Evolutionary conservation across 441 rosid species (phyloP).

Genomic region (Mallotus repandus): DNA sequence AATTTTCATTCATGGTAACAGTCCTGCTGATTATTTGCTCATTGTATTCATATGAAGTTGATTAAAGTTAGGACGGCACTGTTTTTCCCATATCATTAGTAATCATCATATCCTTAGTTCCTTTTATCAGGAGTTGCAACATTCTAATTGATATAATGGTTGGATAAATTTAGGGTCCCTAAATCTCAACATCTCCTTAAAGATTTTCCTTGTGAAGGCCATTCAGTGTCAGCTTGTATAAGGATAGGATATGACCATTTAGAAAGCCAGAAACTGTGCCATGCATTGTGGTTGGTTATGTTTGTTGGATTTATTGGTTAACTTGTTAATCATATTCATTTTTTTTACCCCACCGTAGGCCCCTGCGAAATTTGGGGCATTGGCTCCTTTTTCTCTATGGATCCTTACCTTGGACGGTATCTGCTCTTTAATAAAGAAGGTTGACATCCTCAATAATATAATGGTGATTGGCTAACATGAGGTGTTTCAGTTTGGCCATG

Average conservation of each 20-base stretch:
- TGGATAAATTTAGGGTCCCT: background rate
- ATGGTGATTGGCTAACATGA: conserved; percentile 1
- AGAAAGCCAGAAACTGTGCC: background rate
- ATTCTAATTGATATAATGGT: background rate
- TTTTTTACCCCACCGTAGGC: background rate
- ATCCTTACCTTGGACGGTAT: background rate
- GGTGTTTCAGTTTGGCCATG: background rate
- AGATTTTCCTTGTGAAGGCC: background rate
- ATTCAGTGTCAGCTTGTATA: background rate
- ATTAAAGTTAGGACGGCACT: conserved; percentile 11
- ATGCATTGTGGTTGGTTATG: background rate
- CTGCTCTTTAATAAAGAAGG: background rate
- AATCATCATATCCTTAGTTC: background rate
- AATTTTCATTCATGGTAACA: background rate
- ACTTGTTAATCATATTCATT: background rate
- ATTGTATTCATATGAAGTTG: background rate
- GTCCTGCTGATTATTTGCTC: background rate
- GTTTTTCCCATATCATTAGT: background rate
- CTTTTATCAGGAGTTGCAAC: background rate
- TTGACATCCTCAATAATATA: background rate
- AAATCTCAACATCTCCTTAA: background rate
- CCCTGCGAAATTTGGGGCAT: background rate
- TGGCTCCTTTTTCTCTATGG: background rate
- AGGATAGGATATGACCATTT: background rate
- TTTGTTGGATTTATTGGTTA: background rate